phyloP scores from a whole-genome alignment of 306 rosid species.

The Geum urbanum region DNA sequence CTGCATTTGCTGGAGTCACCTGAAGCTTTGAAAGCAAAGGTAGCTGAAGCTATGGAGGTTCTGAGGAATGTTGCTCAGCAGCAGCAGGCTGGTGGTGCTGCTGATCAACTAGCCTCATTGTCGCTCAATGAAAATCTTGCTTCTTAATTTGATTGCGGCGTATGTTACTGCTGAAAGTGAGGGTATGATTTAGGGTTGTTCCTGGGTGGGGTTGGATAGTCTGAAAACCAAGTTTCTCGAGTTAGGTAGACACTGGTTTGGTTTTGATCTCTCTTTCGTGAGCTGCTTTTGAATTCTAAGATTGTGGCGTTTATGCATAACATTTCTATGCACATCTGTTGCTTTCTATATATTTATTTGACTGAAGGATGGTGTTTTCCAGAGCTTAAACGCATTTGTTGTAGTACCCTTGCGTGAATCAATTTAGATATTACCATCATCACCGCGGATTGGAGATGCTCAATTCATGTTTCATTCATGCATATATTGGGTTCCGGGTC shows the following conservation, averaged over 20 bases:
- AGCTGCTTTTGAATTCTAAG: constrained; percentile 9
- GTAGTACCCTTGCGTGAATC: background rate
- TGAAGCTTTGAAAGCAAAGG: constrained; percentile 92
- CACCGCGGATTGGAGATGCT: too few relatives aligned
- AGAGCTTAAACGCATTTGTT: background rate
- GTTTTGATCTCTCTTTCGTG: constrained; percentile 15
- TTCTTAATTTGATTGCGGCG: constrained; percentile 33
- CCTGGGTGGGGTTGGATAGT: constrained; percentile 8
- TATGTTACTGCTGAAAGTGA: background rate
- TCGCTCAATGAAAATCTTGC: constrained; percentile 74
- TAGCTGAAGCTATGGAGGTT: constrained; percentile 96
- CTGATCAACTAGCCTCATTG: constrained; percentile 74
- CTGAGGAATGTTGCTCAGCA: constrained; percentile 90
- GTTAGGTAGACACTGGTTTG: constrained; percentile 18
- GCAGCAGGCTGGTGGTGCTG: constrained; percentile 82
- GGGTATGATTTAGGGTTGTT: constrained; percentile 4
- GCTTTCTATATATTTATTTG: background rate
- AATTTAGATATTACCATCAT: background rate
- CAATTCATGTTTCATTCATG: too few relatives aligned
- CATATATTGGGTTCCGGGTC: too few relatives aligned
- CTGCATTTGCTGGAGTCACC: constrained; percentile 97
- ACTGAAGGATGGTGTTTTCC: constrained; percentile 11
- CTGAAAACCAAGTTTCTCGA: background rate
- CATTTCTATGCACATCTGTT: constrained; percentile 3
- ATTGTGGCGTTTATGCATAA: constrained; percentile 18